Base-by-base conservation (phyloP, 148 eudicot genomes). In the Rhododendron molle region DNA sequence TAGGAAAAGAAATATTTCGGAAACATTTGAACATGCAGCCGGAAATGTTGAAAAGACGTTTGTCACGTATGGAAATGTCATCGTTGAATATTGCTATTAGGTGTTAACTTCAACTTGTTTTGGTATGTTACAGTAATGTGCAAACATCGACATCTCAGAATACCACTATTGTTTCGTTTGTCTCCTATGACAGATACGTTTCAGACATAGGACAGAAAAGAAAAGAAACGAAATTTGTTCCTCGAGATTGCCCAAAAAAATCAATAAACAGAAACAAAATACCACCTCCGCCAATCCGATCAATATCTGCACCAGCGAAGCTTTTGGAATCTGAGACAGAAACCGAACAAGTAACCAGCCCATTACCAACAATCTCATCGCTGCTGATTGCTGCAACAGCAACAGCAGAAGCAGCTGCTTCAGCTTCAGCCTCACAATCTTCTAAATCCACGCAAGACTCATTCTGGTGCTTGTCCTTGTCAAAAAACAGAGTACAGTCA, bases 361-460 rank as follows among this genome's bases (percentile, higher is more conserved):
- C 89, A 89, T 85, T 91, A 67, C 88, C 95, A 74, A 86, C 91
- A 86, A 85, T 92, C 85, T 97, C 98, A 85, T 97, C 96, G 85
- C 85, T 91, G 84, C 93, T 89, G 26, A 97, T 95, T 34, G 96
- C 96, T 84, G 98, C 98, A 90, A 90, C 98, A 90, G 95, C 96
- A 86, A 93, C 93, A 79, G 98, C 97, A 67, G 98, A 95, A 69
- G 95, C 97, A 87, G 96, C 93, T 76, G 98, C 96, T 90, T 92
- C 94, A 36, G 96, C 96, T 88, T 89, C 95, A 84, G 95, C 95
- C 88, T 94, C 98, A 87, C 92, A 83, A 88, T 94, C 94, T 89
- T 90, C 94, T 79, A 93, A 86, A 77, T 89, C 89, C 32, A 40
- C 88, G 83, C 91, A 89, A 80, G 94, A 87, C 65, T 91, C 92